Conservation (phyloP, 2,329 filamentous ascomycete genomes). For the Cladosporium cucumerinum region DNA sequence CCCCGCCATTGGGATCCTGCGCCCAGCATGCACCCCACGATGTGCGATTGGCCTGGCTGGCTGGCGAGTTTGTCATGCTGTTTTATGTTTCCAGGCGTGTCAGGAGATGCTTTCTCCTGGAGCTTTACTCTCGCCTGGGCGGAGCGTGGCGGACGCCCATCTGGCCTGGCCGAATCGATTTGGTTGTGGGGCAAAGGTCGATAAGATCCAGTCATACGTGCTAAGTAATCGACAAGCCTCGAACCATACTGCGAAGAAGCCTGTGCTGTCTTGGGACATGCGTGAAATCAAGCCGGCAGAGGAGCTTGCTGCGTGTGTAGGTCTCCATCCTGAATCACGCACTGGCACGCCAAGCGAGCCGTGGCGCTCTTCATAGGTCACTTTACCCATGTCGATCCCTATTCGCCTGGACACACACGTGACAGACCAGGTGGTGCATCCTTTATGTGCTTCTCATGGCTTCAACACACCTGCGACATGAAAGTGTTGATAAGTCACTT, state of each 20-base stretch:
- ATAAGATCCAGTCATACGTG: neutral
- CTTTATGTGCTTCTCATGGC: neutral
- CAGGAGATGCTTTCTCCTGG: neutral
- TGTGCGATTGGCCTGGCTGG: neutral
- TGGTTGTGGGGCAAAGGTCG: neutral
- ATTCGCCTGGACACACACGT: neutral
- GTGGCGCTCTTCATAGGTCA: neutral
- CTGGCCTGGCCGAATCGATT: neutral
- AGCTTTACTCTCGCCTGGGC: neutral
- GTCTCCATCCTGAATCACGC: neutral
- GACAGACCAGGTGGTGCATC: neutral
- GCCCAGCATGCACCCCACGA: neutral
- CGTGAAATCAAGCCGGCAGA: neutral
- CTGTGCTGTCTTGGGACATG: neutral
- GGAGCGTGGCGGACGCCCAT: neutral
- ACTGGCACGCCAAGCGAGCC: neutral
- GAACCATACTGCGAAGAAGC: neutral
- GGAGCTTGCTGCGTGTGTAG: neutral
- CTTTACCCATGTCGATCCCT: neutral
- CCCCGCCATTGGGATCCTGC: slow-evolving; percentile 2
- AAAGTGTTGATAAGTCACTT: too few relatives aligned
- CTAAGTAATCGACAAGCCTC: neutral
- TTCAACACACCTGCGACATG: neutral
- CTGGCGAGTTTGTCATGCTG: neutral
- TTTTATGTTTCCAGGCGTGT: neutral